Evolutionary conservation across 805 yeast species (phyloP), one percentile per base, ranked within the genome.

Genomic region (Candida patagonica): DNA sequence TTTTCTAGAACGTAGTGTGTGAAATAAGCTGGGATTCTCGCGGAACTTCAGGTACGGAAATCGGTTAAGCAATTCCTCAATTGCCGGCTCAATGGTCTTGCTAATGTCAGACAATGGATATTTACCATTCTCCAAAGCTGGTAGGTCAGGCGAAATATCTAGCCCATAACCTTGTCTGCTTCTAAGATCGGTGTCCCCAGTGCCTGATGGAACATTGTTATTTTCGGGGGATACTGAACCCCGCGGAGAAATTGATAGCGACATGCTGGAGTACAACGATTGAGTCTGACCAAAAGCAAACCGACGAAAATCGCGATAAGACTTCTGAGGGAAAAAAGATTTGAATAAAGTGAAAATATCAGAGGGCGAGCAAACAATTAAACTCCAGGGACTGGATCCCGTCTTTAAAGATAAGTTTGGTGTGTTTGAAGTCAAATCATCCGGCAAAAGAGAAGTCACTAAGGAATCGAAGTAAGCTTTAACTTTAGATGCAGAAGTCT

Each of bases 31-130:
- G 8, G 49, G 34, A 19, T 36, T 21, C 6, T 41, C 44, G 7
- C 39, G 24, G 36, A 42, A 41, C 26, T 46, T 43, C 15, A 43
- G 50, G 46, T 46, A 50, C 30, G 42, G 44, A 35, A 53, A 49
- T 27, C 42, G 42, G 23, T 41, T 34, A 24, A 47, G 26, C 27
- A 54, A 37, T n/a, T 48, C 55, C 31, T 47, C 50, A 37, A 57
- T 54, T 2, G 57, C 62, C 1, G 63, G 62, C 30, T 56, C 59
- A 13, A 59, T 31, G 29, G 59, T 63, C n/a, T 43, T 42, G 13
- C 51, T 47, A 21, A 59, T 56, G 30, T 54, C 57, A 8, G 50
- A 58, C n/a, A 59, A 40, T 29, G 57, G 54, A 61, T 61, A 59
- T n/a, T 17, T n/a, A n/a, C 12, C 31, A 29, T 29, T 17, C n/a